Conservation (phyloP, 768 basidiomycete species). For the Pleurotus salmoneostramineus region DNA sequence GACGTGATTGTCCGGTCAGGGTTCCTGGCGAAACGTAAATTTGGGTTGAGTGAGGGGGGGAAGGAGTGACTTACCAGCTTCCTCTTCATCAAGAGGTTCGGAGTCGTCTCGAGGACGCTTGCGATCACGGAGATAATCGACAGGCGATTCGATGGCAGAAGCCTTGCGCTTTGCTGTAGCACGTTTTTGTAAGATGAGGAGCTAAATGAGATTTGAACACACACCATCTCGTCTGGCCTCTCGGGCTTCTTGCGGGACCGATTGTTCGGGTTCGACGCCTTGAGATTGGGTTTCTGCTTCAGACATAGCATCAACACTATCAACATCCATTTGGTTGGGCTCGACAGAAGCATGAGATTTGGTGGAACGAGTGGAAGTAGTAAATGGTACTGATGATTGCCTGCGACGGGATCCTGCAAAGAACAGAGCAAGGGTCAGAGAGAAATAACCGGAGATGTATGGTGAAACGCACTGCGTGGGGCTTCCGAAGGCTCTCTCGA, state of each 20-base stretch:
- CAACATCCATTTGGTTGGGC: neutral
- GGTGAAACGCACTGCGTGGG: neutral
- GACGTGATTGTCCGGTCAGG: constrained; percentile 33
- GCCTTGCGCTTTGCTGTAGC: constrained; percentile 64
- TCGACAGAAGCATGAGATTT: neutral
- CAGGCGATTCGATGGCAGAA: constrained; percentile 44
- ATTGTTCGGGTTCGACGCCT: neutral
- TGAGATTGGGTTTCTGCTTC: neutral
- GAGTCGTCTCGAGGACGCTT: constrained; percentile 68
- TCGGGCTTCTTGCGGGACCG: neutral
- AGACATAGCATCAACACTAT: neutral
- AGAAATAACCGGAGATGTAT: neutral
- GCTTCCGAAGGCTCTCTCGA: neutral
- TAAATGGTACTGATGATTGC: neutral
- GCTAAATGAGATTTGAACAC: neutral
- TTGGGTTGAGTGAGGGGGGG: neutral
- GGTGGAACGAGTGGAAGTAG: neutral
- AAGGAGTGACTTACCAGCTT: constrained; percentile 34
- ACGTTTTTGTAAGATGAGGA: neutral
- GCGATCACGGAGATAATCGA: constrained; percentile 40
- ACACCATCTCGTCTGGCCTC: constrained; percentile 8
- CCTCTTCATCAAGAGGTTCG: constrained; percentile 64
- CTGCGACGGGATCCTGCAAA: neutral
- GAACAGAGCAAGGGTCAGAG: neutral
- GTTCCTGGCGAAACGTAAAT: constrained; percentile 1